Percentiles rank a stretch among this genome's conserved stretches.
phyloP scores from a whole-genome alignment of 345 rosid species.

The Heritiera fomes region DNA sequence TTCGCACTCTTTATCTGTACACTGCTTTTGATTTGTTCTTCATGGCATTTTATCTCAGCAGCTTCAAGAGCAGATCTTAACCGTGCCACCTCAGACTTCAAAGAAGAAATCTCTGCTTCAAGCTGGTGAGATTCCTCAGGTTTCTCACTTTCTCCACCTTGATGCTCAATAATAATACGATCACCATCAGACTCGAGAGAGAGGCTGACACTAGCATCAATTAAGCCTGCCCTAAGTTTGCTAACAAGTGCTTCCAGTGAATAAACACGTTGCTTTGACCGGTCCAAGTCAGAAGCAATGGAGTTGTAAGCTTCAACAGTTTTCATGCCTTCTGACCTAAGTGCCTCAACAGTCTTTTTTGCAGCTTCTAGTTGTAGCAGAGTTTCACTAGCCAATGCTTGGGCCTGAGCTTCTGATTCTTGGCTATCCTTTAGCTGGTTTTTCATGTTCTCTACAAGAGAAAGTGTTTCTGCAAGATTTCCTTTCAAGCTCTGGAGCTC shows the following conservation, averaged over 20 bases:
- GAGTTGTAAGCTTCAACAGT: conserved; percentile 60
- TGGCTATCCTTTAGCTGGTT: conserved; percentile 66
- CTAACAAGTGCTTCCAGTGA: conserved; percentile 53
- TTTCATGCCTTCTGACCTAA: conserved; percentile 58
- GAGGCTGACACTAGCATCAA: conserved; percentile 14
- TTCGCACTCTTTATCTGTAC: conserved; percentile 47
- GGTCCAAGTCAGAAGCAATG: conserved; percentile 64
- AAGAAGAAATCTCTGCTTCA: conserved; percentile 49
- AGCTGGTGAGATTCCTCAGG: conserved; percentile 40
- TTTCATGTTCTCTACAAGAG: conserved; percentile 73
- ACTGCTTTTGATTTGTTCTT: conserved; percentile 41
- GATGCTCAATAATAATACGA: conserved; percentile 27
- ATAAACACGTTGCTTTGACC: conserved; percentile 54
- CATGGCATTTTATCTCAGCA: conserved; percentile 43
- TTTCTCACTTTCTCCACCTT: conserved; percentile 32
- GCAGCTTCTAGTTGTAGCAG: conserved; percentile 75
- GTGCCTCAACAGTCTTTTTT: conserved; percentile 61
- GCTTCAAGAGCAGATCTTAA: conserved; percentile 57
- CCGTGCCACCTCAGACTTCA: conserved; percentile 58
- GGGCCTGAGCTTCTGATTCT: conserved; percentile 79
- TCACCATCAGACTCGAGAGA: conserved; percentile 28
- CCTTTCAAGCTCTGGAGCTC: conserved; percentile 72
- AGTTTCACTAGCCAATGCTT: conserved; percentile 59
- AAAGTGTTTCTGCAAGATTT: conserved; percentile 59
- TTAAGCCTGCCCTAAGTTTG: conserved; percentile 35